Percentiles rank a stretch among this genome's conserved stretches.
Conservation (phyloP, 768 basidiomycete genomes). For the Tylopilus intermedius region DNA sequence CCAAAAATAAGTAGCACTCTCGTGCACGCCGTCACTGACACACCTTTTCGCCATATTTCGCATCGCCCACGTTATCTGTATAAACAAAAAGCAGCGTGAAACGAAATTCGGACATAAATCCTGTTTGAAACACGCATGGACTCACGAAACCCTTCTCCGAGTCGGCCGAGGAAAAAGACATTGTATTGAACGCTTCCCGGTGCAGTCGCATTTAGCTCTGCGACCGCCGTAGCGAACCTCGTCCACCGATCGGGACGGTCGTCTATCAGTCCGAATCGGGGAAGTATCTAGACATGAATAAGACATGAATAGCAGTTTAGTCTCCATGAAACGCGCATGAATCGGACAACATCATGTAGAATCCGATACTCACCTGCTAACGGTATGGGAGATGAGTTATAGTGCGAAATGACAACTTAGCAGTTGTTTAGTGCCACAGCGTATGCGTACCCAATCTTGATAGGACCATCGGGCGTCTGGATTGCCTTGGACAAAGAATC, state of each 20-base stretch:
- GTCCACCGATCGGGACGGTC: constrained; percentile 44
- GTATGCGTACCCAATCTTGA: neutral
- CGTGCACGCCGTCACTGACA: neutral
- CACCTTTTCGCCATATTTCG: constrained; percentile 50
- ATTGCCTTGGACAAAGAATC: neutral
- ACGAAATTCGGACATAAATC: neutral
- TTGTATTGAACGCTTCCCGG: constrained; percentile 33
- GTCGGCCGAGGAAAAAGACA: constrained; percentile 57
- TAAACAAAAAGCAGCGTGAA: neutral
- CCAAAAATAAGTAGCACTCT: neutral
- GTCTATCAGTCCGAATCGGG: constrained; percentile 6
- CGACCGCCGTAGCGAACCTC: constrained; percentile 35
- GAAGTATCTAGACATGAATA: constrained; percentile 3
- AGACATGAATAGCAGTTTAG: neutral
- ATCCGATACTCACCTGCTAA: neutral
- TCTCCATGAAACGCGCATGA: neutral
- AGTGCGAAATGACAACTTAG: neutral
- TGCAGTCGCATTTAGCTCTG: constrained; percentile 25
- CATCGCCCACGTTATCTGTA: constrained; percentile 61
- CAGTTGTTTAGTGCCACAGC: neutral
- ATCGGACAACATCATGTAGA: too few species aligned
- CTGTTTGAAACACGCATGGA: neutral
- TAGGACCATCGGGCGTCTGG: neutral
- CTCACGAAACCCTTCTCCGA: constrained; percentile 43
- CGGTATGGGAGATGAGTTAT: too few species aligned